Base-by-base conservation (phyloP, 1,284 basidiomycete genomes). In the Takashimella tepidaria region DNA sequence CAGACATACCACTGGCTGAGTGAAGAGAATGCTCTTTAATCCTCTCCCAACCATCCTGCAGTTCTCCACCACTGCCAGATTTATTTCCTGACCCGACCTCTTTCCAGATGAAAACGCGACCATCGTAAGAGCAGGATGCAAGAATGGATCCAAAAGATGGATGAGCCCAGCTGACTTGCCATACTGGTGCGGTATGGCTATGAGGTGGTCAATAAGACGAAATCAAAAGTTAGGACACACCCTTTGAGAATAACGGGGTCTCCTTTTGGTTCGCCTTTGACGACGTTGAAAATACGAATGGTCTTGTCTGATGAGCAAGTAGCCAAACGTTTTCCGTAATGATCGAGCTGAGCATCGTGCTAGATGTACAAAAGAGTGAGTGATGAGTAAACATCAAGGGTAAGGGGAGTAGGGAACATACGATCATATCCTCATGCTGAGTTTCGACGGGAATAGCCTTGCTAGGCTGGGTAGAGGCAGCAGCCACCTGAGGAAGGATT, bases 121-220 rank as follows among this genome's bases (percentile, higher is more conserved):
- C 95, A 66, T 98, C 95, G 75, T 98, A 98, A 4, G 93, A 97
- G 73, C 91, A 96, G 31, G 91, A 95, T 19, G 95, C 95, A 48
- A 98, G 84, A 68, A 98, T 96, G 60, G 89, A 86, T 1, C 95
- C 95, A 64, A 91, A 93, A 73, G 92, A 93, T 5, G 96, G 95
- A 69, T 98, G 93, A 5, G 90, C 95, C 96, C 95, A 98, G n/a
- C 92, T 84, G 47, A 98, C 86, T 73, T 96, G 92, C 93, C 95
- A 98, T 37, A 98, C 92, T 3, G 95, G 95, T 16, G 93, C 92
- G 12, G 92, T 91, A 76, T 98, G 96, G 49, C 92, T 79, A 52
- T 5, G 21, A 2, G 41, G 45, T 37, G 20, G 45, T 25, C 16
- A 40, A 8, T 8, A 16, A 37, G 31, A 16, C 16, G 19, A 41